Evolutionary conservation across 441 rosid species (phyloP), one percentile per base, ranked within the genome.

Genomic region (Gossypium gossypioides): DNA sequence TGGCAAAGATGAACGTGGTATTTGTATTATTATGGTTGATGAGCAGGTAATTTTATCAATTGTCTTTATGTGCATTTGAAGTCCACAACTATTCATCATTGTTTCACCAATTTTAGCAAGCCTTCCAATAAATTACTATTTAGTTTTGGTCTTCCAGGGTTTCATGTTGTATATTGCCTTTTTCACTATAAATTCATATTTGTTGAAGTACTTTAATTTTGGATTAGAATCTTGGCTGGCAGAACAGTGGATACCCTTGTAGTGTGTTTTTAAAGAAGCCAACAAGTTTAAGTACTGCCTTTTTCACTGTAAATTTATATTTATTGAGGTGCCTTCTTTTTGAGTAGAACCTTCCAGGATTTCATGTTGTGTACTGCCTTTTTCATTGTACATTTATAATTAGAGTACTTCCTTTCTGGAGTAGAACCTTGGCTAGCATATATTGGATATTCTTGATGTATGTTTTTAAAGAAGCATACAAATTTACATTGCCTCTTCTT

Each of bases 1-100:
- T 78, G 97, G 97, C 78, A 95, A 92, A 80, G 99, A 92, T 57
- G 96, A 89, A 46, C 97, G 96, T 29, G 99, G 97, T 29, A 92
- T 95, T 69, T 95, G 97, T 83, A 89, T 95, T 71, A 89, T 92
- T 77, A 95, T 95, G 99, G 79, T 95, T 78, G 96, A 95, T 83
- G 99, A 92, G 77, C 91, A 85, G 94, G 99, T 95, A 75, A 60
- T 32, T 59, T 59, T 21, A 27, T 75, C 52, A 57, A 68, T 72
- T 75, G 15, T 48, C 18, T 71, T 66, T 42, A 8, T 29, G 62
- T 4, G 6, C 37, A 66, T 46, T 61, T 65, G 15, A 57, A 46
- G 8, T 57, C 15, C 13, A 32, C 62, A 25, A 34, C 61, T 51
- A 25, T 69, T 42, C 57, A 48, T 44, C 6, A 37, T 51, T 27